phyloP scores from a whole-genome alignment of 768 basidiomycete species.

The Holtermanniella nyarrowii region DNA sequence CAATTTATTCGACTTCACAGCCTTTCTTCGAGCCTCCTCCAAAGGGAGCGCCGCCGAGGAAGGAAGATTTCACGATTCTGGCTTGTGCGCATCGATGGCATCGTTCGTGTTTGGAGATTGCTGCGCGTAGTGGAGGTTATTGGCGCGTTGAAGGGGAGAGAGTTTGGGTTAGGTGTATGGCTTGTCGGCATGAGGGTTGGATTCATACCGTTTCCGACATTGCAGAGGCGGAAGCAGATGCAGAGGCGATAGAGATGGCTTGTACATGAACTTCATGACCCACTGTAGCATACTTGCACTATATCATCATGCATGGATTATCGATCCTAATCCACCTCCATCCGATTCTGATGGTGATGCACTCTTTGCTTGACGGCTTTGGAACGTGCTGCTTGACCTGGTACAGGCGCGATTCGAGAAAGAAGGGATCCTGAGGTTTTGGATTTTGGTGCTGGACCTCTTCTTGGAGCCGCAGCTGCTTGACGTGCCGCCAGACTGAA shows the following conservation, averaged over 20 bases:
- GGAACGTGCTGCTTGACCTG: background rate
- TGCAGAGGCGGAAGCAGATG: no score
- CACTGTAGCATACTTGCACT: no score
- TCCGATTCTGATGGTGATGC: background rate
- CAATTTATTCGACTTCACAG: no score
- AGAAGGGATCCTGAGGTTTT: background rate
- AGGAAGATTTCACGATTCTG: constrained; percentile 24
- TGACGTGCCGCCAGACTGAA: background rate
- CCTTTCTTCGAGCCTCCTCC: no score
- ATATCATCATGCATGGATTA: no score
- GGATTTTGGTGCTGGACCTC: background rate
- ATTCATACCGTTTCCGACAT: no score
- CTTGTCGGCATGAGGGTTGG: constrained; percentile 28
- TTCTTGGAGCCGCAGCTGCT: background rate
- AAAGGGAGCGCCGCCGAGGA: constrained; percentile 5
- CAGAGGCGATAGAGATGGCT: no score
- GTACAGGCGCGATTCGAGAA: background rate
- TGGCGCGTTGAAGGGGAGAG: constrained; percentile 2
- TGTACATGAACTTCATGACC: no score
- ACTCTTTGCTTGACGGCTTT: background rate
- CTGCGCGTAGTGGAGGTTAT: constrained; percentile 12
- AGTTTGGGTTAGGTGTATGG: constrained; percentile 20
- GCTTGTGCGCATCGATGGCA: constrained; percentile 20
- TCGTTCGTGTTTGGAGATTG: constrained; percentile 16
- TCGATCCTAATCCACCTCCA: background rate